A percentile compares a stretch with the other conserved stretches of the same genome.
Evolutionary conservation across 1,284 basidiomycete genomes (phyloP).

Genomic region (Schizophyllum commune): DNA sequence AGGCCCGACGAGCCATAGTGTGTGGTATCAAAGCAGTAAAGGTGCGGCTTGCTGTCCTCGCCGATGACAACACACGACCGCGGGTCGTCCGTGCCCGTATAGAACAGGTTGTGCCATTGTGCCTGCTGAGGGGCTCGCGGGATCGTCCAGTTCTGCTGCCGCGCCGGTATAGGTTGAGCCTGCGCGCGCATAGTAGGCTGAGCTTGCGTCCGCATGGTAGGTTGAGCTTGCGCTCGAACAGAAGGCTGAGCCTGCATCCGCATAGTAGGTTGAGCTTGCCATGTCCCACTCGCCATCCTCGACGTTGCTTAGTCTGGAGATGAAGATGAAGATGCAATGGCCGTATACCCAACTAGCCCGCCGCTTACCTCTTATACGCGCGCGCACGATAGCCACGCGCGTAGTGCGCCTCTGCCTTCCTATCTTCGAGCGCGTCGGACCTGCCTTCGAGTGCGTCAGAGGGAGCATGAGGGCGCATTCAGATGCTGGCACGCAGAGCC

Average conservation of each 20-base stretch:
- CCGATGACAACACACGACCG: slow-evolving; percentile 62
- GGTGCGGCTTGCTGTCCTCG: slow-evolving; percentile 49
- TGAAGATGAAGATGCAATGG: too few species aligned
- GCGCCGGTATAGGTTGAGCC: too few species aligned
- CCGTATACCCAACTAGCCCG: too few species aligned
- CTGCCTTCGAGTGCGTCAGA: neutral
- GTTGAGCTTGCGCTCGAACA: too few species aligned
- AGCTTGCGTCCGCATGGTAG: too few species aligned
- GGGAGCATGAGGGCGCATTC: neutral
- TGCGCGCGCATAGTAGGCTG: too few species aligned
- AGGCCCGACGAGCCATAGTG: slow-evolving; percentile 25
- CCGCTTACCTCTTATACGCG: neutral
- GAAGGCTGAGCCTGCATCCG: neutral
- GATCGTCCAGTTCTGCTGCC: slow-evolving; percentile 12
- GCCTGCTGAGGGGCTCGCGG: slow-evolving; percentile 14
- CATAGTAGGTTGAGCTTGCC: neutral
- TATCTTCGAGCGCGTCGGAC: neutral
- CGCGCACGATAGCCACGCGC: neutral
- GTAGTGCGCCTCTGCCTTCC: neutral
- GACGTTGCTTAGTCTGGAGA: neutral
- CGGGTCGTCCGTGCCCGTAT: slow-evolving; percentile 61
- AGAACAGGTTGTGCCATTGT: slow-evolving; percentile 52
- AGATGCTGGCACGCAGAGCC: neutral
- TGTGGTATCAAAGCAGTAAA: slow-evolving; percentile 59
- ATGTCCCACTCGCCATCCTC: neutral